Conservation (phyloP, 768 basidiomycete species). For the Phallus indusiatus region DNA sequence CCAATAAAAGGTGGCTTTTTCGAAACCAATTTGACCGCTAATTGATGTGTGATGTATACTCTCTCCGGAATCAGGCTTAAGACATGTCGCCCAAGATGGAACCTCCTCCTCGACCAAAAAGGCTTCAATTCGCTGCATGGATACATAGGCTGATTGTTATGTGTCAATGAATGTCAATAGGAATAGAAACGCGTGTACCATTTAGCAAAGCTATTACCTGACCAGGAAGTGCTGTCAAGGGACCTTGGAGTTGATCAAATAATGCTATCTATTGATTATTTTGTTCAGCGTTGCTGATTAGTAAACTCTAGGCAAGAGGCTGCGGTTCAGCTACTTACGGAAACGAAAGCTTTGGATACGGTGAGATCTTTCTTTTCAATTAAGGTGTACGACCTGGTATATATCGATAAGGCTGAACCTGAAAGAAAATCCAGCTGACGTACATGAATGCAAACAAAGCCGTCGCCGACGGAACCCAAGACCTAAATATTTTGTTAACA, state of each 20-base stretch:
- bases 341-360: slow-evolving; percentile 73
- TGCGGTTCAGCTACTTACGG: slow-evolving; percentile 20
- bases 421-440: background rate
- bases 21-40: slow-evolving; percentile 39
- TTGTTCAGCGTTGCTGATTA: background rate
- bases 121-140: slow-evolving; percentile 70
- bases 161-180: slow-evolving; percentile 1
- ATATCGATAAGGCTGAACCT: background rate
- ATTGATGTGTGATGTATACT: background rate
- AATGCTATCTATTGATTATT: slow-evolving; percentile 40
- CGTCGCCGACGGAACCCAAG: slow-evolving; percentile 65
- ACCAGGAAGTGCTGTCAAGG: slow-evolving; percentile 54
- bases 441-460: slow-evolving; percentile 53
- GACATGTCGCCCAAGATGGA: slow-evolving; percentile 64
- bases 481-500: slow-evolving; percentile 31
- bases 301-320: too few relatives aligned
- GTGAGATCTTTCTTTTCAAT: slow-evolving; percentile 57
- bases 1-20: slow-evolving; percentile 50
- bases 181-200: slow-evolving; percentile 27
- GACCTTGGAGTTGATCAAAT: slow-evolving; percentile 60
- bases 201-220: slow-evolving; percentile 58
- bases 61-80: slow-evolving; percentile 26
- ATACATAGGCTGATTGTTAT: slow-evolving; percentile 49
- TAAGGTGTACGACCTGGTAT: slow-evolving; percentile 38
- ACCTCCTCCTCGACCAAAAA: slow-evolving; percentile 71